Evolutionary conservation across 2,329 filamentous ascomycete species (phyloP).

Genomic region (Uncinocarpus reesii): DNA sequence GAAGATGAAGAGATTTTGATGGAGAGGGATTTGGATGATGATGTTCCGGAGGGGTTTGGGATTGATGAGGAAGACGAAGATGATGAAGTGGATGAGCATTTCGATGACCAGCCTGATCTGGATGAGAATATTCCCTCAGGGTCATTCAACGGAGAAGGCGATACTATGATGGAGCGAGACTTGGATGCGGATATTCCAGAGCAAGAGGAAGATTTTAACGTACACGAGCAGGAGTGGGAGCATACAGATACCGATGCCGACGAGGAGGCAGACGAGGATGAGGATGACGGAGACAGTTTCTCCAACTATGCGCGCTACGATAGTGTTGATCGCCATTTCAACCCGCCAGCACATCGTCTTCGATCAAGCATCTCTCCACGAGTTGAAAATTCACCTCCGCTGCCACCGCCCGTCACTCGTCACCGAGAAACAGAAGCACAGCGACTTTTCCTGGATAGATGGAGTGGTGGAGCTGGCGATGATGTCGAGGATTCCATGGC

Average conservation of each 20-base stretch:
- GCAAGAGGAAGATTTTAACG: slow-evolving; percentile 28
- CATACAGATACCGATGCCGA: slow-evolving; percentile 64
- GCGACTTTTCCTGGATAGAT: slow-evolving; percentile 30
- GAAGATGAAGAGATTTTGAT: slow-evolving; percentile 33
- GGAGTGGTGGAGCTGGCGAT: slow-evolving; percentile 31
- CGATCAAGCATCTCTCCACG: slow-evolving; percentile 17
- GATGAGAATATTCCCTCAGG: slow-evolving; percentile 28
- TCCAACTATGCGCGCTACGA: slow-evolving; percentile 1
- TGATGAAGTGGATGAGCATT: slow-evolving; percentile 36
- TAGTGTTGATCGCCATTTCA: slow-evolving; percentile 6
- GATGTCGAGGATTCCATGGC: slow-evolving; percentile 11
- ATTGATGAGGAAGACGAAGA: slow-evolving; percentile 36
- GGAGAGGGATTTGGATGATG: slow-evolving; percentile 40
- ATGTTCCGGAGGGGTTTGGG: slow-evolving; percentile 37
- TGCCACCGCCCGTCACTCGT: slow-evolving; percentile 18
- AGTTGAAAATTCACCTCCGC: slow-evolving; percentile 23
- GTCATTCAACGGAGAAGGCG: slow-evolving; percentile 28
- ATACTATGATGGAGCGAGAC: slow-evolving; percentile 18
- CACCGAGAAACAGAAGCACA: slow-evolving; percentile 33
- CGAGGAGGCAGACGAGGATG: slow-evolving; percentile 26
- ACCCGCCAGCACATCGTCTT: background rate
- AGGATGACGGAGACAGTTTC: background rate
- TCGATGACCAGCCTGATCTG: slow-evolving; percentile 36
- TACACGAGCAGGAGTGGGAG: slow-evolving; percentile 51
- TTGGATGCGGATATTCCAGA: slow-evolving; percentile 15